Evolutionary conservation across 106 monocot species (phyloP), one percentile per base, ranked within the genome.

Genomic region (Iris macrosiphon): DNA sequence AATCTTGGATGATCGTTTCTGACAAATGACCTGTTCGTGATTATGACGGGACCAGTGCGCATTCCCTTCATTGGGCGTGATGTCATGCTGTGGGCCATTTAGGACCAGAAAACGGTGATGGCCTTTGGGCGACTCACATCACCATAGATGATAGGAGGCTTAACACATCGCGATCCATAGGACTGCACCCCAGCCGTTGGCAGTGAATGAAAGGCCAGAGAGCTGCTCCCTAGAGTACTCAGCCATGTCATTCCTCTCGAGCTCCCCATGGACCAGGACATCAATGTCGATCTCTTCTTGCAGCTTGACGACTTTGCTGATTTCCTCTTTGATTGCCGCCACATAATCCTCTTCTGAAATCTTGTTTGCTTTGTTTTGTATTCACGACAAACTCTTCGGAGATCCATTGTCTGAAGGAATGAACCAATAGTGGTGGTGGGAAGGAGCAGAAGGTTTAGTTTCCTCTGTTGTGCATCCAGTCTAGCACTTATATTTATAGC

Each of bases 21-120:
- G 46, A 67, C 66, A 24, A 65, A 65, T 20, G 65, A 65, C 65
- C 65, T 54, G 65, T 65, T 65, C 7, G 57, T 56, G 48, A 67
- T 67, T 21, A 57, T 67, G 45, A 67, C 66, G 7, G 66, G 66
- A 24, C 66, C 66, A 10, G 66, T 67, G 11, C 56, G 11, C 66
- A 67, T 67, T 49, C 66, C 66, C 66, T 67, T 67, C 66, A 67
- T 67, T 6, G 66, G 66, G 57, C 66, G 66, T 8, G 56, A 30
- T 13, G 66, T 67, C 66, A 67, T 57, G 57, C 57, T 67, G 20
- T 67, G 66, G 48, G 66, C 66, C 26, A 67, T 22, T 4, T 56
- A 45, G 13, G 66, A 67, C 66, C 66, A 67, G 66, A 57, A 67
- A 27, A 67, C 66, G 7, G 55, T 67, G 57, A 67, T 67, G 66